A percentile compares a stretch with the other conserved stretches of the same genome.
These are phyloP conservation scores for Mariannaea elegans DNA, from an alignment of 2,329 filamentous ascomycete genomes.

Conservation along the genomic window DNA sequence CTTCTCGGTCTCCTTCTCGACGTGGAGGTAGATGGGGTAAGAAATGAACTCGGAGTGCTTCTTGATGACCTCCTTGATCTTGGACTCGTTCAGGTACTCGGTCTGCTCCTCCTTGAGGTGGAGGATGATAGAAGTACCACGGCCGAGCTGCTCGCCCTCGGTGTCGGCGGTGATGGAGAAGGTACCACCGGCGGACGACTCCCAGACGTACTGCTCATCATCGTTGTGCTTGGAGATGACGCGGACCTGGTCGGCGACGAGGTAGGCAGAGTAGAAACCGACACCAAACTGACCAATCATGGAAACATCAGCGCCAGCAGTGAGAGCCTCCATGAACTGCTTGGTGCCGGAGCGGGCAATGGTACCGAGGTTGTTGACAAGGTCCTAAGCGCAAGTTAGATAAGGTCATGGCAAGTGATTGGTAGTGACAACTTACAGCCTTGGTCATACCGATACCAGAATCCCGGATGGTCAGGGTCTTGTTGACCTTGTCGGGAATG, in stretches of 20 bases:
- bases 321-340: conserved; percentile 99
- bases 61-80: conserved; percentile 99
- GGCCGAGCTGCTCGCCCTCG: conserved; percentile 88
- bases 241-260: conserved; percentile 95
- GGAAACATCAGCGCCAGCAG: conserved; percentile 97
- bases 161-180: conserved; percentile 94
- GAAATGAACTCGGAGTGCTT: conserved; percentile 99
- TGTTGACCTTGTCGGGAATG: conserved; percentile 95
- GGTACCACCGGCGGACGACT: conserved; percentile 95
- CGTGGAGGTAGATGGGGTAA: conserved; percentile 99
- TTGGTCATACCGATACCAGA: conserved; percentile 99
- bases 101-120: conserved; percentile 99
- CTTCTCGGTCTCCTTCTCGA: conserved; percentile 98
- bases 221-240: conserved; percentile 99
- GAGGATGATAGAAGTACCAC: conserved; percentile 97
- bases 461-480: conserved; percentile 97
- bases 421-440: conserved; percentile 75
- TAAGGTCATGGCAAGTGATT: neutral
- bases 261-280: conserved; percentile 99
- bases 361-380: conserved; percentile 99
- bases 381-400: conserved; percentile 68
- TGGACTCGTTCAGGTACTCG: conserved; percentile 98
- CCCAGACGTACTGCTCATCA: conserved; percentile 99
- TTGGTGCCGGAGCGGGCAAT: conserved; percentile 99
- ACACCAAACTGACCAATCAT: conserved; percentile 99